Evolutionary conservation across 2,329 filamentous ascomycete genomes (phyloP), one percentile per base, ranked within the genome.

Genomic region (Hypomyces rosellus): DNA sequence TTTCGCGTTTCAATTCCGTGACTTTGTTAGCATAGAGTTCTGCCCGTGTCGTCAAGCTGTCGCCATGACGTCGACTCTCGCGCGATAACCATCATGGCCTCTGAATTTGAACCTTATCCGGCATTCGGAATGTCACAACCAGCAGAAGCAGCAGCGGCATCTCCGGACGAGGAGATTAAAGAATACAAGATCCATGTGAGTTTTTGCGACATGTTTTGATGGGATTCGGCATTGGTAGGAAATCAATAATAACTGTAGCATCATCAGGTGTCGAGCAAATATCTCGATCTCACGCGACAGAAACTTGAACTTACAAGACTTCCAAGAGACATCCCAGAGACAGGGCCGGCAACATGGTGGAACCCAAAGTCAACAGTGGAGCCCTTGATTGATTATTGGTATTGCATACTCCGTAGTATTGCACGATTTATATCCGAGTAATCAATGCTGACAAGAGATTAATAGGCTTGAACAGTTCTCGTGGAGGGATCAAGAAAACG

Each of bases 301-400:
- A 88, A 88, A 64, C 72, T 88, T 9, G 80, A 86, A 59, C 72
- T 86, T 42, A 82, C 82, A 18, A 73, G 84, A 51, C 66, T 87
- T 30, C 84, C 84, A 38, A 78, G 81, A 58, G 81, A 85, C 57
- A 60, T 74, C 2, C 66, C 71, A 7, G 63, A 75, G 8, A 69
- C 75, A 2, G 72, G 69, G 51, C 72, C 73, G 33, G 66, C 69
- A 41, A 70, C 74, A 54, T 81, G 77, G 77, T 79, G 77, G 67
- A 75, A 81, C 53, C 78, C 81, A 2, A 86, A 86, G 61, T 66
- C 73, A 25, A 74, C 77, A 41, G 70, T 87, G 48, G 84, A 87
- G 64, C 76, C 80, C 16, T 65, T 87, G 54, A 72, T 87, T 51
- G 83, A 86, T 63, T 84, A 74, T 59, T 86, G 83, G 80, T 80